Evolutionary conservation across 192 early-diverging fungal species (phyloP).

Genomic region (Coemansia sp.): DNA sequence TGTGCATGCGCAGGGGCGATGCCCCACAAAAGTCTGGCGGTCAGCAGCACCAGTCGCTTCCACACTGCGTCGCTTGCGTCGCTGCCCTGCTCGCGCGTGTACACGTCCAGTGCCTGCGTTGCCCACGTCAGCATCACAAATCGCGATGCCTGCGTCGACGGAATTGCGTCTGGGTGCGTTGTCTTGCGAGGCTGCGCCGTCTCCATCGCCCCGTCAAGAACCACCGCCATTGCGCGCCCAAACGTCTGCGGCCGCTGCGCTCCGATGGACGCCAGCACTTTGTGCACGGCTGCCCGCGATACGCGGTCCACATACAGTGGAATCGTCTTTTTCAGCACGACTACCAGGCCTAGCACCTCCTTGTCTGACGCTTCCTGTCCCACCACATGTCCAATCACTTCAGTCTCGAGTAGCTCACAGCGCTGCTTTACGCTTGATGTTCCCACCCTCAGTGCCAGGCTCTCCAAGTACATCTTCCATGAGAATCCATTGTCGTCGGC

Average conservation of each 20-base stretch:
- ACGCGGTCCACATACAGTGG: slow-evolving; percentile 67
- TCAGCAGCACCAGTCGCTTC: slow-evolving; percentile 56
- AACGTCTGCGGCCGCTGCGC: slow-evolving; percentile 60
- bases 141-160: slow-evolving; percentile 58
- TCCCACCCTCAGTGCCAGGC: slow-evolving; percentile 53
- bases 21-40: slow-evolving; percentile 58
- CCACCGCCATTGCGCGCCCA: slow-evolving; percentile 55
- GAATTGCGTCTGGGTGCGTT: slow-evolving; percentile 28
- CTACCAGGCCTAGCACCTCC: slow-evolving; percentile 45
- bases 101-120: slow-evolving; percentile 49
- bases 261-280: slow-evolving; percentile 59
- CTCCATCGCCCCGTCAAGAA: slow-evolving; percentile 49
- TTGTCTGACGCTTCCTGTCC: slow-evolving; percentile 38
- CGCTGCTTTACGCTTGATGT: slow-evolving; percentile 57
- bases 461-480: slow-evolving; percentile 61
- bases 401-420: slow-evolving; percentile 49
- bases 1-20: slow-evolving; percentile 49
- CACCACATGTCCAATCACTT: slow-evolving; percentile 36
- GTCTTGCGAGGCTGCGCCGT: slow-evolving; percentile 47
- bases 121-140: slow-evolving; percentile 69
- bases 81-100: slow-evolving; percentile 41
- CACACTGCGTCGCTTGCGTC: slow-evolving; percentile 54
- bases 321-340: slow-evolving; percentile 60
- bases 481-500: slow-evolving; percentile 24
- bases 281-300: slow-evolving; percentile 63